Evolutionary conservation across 2,329 filamentous ascomycete genomes (phyloP), one percentile per base, ranked within the genome.

Genomic region (Aureobasidium sp.): DNA sequence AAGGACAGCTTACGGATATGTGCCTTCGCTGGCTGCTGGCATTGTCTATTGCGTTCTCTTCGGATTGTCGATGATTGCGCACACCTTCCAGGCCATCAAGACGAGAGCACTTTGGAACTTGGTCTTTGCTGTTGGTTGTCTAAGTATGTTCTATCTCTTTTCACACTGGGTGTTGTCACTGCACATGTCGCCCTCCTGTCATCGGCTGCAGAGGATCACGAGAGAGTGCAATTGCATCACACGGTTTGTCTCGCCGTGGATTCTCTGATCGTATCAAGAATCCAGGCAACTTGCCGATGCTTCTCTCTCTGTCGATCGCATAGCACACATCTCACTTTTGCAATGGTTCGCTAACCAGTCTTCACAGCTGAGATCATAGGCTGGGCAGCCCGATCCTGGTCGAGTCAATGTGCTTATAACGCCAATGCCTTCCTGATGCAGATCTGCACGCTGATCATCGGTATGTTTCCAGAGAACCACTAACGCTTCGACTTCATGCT

Each of bases 371-470:
- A 63, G 47, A 29, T 60, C 29, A 11, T 63, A 2, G 62, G 62
- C 21, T 63, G 62, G 62, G 62, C 62, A 25, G 62, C 58, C 29
- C 62, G 62, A 39, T 25, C 42, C 9, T 61, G 59, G 59, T 61
- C 59, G 9, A n/a, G 21, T 6, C 41, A 54, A 42, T 61, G 59
- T 27, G 41, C 59, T 3, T 61, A 61, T 34, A 61, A 55, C 32
- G 49, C 59, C 9, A 55, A 54, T 48, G 79, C 78, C 4, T 86
- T 75, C 62, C 66, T 76, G n/a, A 66, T 73, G 71, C 75, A 70
- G 37, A 72, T 70, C 42, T 51, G 62, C 63, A 58, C 61, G 45
- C 59, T 48, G 10, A 64, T 65, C 27, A 62, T 62, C 14, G 61
- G 59, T 21, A 21, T 21, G 21, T 21, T 21, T 21, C 21, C 21